A percentile compares a stretch with the other conserved stretches of the same genome.
Conservation (phyloP, 352 stramenopile species). For the Pythium diclinum region DNA sequence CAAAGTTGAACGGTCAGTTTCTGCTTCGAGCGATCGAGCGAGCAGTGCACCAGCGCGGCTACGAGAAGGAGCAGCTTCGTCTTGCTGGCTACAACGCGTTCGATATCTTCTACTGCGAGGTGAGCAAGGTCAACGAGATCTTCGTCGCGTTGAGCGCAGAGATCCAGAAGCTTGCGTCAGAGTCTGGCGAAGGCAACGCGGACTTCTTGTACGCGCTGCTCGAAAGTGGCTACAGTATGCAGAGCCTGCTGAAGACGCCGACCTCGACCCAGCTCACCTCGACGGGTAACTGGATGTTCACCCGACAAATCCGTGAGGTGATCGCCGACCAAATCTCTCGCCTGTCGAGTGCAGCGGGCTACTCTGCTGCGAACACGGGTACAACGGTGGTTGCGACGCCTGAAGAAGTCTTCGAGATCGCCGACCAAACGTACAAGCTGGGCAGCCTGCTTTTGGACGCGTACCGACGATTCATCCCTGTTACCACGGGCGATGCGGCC, state of each 20-base stretch:
- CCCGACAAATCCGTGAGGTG: slow-evolving; percentile 51
- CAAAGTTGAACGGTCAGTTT: slow-evolving; percentile 52
- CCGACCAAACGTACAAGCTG: slow-evolving; percentile 56
- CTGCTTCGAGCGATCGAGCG: slow-evolving; percentile 73
- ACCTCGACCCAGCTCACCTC: slow-evolving; percentile 25
- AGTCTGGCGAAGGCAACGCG: slow-evolving; percentile 58
- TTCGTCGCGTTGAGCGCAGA: slow-evolving; percentile 56
- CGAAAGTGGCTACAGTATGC: slow-evolving; percentile 67
- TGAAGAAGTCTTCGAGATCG: slow-evolving; percentile 66
- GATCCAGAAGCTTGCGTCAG: slow-evolving; percentile 46
- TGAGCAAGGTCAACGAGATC: slow-evolving; percentile 74
- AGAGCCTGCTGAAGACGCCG: slow-evolving; percentile 54
- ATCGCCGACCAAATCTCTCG: slow-evolving; percentile 61
- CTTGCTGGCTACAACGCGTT: slow-evolving; percentile 83
- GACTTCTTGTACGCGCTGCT: slow-evolving; percentile 59
- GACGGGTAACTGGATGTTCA: slow-evolving; percentile 63
- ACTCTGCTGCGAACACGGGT: slow-evolving; percentile 30
- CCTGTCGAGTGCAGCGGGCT: slow-evolving; percentile 49
- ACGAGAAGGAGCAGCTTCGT: slow-evolving; percentile 75
- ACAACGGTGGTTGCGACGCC: slow-evolving; percentile 44
- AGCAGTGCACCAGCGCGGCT: slow-evolving; percentile 67
- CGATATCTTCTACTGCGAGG: slow-evolving; percentile 87
- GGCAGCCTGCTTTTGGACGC: slow-evolving; percentile 49
- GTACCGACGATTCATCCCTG: slow-evolving; percentile 51
- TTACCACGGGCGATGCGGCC: slow-evolving; percentile 35